Conservation (phyloP, 345 rosid species). For the Brassica juncea region DNA sequence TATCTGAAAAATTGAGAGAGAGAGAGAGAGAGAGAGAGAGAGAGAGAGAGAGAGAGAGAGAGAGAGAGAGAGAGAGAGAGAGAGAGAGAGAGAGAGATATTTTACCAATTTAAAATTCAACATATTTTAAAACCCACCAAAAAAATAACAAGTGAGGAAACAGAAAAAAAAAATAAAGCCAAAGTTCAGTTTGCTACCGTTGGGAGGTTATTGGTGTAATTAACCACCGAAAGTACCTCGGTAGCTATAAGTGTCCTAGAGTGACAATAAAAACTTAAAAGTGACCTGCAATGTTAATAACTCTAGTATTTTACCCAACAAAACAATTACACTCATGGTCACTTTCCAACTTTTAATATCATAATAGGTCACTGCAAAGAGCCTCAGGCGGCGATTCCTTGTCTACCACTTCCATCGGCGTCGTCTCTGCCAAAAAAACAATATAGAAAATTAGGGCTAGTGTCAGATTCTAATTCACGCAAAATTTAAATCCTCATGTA, state of each 20-base stretch:
- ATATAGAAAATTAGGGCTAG: no score
- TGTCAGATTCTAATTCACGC: no score
- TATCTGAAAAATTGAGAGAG: background rate
- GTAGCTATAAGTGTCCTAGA: background rate
- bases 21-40: background rate
- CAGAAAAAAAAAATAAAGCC: background rate
- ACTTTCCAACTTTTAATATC: no score
- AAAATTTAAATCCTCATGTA: no score
- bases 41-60: background rate
- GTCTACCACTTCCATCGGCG: no score
- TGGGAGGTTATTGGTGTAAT: background rate
- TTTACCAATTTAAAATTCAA: no score
- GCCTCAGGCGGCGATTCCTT: no score
- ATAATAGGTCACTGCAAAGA: no score
- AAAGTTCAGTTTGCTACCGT: background rate
- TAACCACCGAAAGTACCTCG: background rate
- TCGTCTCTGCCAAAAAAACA: no score
- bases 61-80: background rate
- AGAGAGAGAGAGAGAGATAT: background rate
- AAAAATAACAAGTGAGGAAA: background rate
- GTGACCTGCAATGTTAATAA: background rate
- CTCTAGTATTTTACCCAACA: background rate
- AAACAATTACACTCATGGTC: no score
- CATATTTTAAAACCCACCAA: background rate
- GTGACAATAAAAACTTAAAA: background rate